Conservation (phyloP, 2,329 filamentous ascomycete genomes). For the Geosmithia morbida region DNA sequence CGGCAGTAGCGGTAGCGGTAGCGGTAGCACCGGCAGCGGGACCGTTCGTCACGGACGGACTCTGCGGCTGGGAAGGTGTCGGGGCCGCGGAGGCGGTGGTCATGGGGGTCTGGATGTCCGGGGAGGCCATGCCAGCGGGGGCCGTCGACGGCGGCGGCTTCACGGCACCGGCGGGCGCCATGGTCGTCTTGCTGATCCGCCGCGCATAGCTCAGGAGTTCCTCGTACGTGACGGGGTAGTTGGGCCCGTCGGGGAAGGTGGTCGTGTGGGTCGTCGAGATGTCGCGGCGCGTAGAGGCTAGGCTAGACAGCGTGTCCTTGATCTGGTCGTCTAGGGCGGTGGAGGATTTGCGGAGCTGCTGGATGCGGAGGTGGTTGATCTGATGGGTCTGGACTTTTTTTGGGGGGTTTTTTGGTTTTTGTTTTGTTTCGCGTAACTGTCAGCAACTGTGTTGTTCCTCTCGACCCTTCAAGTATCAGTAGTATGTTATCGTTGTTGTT, state of each 20-base stretch:
- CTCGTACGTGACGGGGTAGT: constrained; percentile 48
- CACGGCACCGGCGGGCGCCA: constrained; percentile 46
- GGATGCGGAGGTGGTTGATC: constrained; percentile 55
- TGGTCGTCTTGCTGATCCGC: constrained; percentile 65
- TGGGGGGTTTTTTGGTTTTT: background rate
- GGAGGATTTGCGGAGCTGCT: constrained; percentile 51
- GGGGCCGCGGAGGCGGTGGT: constrained; percentile 11
- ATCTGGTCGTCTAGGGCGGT: constrained; percentile 56
- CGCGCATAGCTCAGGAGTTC: constrained; percentile 67
- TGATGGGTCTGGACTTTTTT: constrained; percentile 56
- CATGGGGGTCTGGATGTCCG: constrained; percentile 3
- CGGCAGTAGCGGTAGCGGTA: too few species aligned
- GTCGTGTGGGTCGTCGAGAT: constrained; percentile 50
- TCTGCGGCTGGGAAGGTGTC: constrained; percentile 13
- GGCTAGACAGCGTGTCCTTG: constrained; percentile 51
- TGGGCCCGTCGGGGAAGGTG: constrained; percentile 32
- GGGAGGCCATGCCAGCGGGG: constrained; percentile 8
- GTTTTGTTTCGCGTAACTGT: too few species aligned
- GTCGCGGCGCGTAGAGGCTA: constrained; percentile 60
- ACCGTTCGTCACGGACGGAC: constrained; percentile 11
- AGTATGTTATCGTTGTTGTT: background rate
- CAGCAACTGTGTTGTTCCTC: too few species aligned
- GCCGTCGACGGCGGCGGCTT: constrained; percentile 12
- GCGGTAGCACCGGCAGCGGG: constrained; percentile 17
- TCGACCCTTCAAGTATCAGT: too few species aligned